Evolutionary conservation across 164 flowering plant species (phyloP).

Genomic region (Vitis labrusca): DNA sequence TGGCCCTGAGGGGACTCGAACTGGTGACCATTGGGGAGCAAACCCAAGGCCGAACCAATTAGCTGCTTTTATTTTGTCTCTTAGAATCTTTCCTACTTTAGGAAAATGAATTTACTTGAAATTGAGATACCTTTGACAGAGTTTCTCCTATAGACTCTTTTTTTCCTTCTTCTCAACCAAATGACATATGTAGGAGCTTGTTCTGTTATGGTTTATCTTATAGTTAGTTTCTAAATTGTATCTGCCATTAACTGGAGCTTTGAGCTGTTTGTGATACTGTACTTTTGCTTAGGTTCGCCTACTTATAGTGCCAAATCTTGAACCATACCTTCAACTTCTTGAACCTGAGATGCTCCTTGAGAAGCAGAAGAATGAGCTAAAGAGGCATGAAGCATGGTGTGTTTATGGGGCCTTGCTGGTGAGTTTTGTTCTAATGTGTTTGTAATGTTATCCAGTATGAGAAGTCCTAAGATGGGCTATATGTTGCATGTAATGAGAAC

Average conservation of each 20-base stretch:
- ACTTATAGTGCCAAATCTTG: conserved; percentile 83
- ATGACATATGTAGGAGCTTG: background rate
- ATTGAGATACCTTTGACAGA: background rate
- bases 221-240: background rate
- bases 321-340: conserved; percentile 74
- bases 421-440: conserved; percentile 18
- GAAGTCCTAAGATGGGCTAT: background rate
- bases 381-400: conserved; percentile 96
- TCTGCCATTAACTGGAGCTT: background rate
- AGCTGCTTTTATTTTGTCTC: background rate
- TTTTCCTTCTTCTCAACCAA: background rate
- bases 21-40: no score
- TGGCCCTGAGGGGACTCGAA: no score
- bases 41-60: no score
- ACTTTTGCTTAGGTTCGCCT: conserved; percentile 58
- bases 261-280: conserved; percentile 3
- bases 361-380: conserved; percentile 85
- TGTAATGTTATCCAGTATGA: background rate
- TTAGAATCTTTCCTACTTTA: background rate
- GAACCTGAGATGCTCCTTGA: conserved; percentile 87
- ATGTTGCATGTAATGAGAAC: conserved; percentile 2
- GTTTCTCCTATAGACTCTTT: background rate
- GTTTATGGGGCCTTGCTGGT: conserved; percentile 94
- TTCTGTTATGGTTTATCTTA: background rate
- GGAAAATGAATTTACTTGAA: background rate